Percentiles rank a stretch among this genome's conserved stretches.
Conservation (phyloP, 345 rosid species). For the Gossypium stocksii region DNA sequence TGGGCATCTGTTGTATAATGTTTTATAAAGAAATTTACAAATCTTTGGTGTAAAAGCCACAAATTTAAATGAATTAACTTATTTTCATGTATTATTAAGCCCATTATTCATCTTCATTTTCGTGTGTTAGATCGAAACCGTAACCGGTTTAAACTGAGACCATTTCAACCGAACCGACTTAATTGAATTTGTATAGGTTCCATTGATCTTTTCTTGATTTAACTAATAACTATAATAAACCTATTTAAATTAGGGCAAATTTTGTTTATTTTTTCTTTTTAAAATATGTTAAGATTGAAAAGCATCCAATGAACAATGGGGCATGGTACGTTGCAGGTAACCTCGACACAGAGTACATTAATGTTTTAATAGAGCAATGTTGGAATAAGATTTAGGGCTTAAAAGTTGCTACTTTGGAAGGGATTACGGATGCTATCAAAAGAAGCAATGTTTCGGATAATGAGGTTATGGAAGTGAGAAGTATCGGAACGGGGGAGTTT, state of each 20-base stretch:
- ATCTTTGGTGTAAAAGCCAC: no score
- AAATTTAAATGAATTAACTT: not conserved
- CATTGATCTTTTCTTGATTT: no score
- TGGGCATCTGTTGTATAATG: not conserved
- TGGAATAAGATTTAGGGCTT: constrained; percentile 17
- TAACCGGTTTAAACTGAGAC: not conserved
- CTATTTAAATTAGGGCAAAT: no score
- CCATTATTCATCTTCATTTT: not conserved
- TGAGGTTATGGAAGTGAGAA: constrained; percentile 49
- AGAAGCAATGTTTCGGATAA: constrained; percentile 48
- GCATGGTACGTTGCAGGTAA: constrained; percentile 61
- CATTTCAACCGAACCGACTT: not conserved
- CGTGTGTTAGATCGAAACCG: not conserved
- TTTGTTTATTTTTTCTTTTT: no score
- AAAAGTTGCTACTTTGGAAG: constrained; percentile 50
- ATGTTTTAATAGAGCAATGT: constrained; percentile 35
- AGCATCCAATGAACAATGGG: no score
- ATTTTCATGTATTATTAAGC: not conserved
- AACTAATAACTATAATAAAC: no score
- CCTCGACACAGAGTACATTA: constrained; percentile 43
- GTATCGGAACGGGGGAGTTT: constrained; percentile 56
- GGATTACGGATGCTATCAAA: constrained; percentile 29
- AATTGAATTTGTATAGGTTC: not conserved
- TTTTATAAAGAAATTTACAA: not conserved
- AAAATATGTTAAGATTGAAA: no score